Base-by-base conservation (phyloP, 148 eudicot species). In the Rheum nobile region DNA sequence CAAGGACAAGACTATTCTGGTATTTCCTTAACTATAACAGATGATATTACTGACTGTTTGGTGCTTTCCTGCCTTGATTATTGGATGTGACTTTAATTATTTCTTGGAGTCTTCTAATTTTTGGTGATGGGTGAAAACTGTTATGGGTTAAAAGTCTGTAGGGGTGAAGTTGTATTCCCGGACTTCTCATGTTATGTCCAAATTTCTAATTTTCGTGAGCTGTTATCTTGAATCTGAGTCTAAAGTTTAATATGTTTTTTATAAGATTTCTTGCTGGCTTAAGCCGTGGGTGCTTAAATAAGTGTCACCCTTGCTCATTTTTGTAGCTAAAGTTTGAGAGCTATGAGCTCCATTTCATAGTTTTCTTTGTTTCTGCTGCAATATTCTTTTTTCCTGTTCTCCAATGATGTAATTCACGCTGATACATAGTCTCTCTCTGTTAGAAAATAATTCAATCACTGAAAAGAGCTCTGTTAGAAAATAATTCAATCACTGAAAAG, bases 1-100 rank as follows among this genome's bases (percentile, higher is more conserved):
- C 37, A 76, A 77, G 70, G 74, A 67, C 72, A 91, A 90, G 83
- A 93, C 91, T 76, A 75, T 84, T 46, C 55, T 94, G 91, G 98
- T 91, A 87, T 65, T 22, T 74, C 71, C 32, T 14, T 71, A 5
- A 21, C 8, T 31, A 68, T 68, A 67, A 67, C 19, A 5, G n/a
- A 29, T 67, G 41, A 67, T 32, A 6, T 4, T n/a, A 26, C 63
- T 37, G 54, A 38, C 8, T 75, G 67, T 16, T 73, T 41, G 17
- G 28, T 71, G 32, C 34, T 65, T 34, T 65, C 9, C 41, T 65
- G 38, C 39, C 39, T 32, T 31, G n/a, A 31, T 65, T 31, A 11
- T 28, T 61, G 68, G 37, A 61, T 61, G 35, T 61, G 37, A 14
- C 37, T 61, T 31, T 6, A 19, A n/a, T 52, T 52, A 22, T 22